Evolutionary conservation across 805 yeast species (phyloP), one percentile per base, ranked within the genome.

Genomic region (Yamadazyma ubonensis): DNA sequence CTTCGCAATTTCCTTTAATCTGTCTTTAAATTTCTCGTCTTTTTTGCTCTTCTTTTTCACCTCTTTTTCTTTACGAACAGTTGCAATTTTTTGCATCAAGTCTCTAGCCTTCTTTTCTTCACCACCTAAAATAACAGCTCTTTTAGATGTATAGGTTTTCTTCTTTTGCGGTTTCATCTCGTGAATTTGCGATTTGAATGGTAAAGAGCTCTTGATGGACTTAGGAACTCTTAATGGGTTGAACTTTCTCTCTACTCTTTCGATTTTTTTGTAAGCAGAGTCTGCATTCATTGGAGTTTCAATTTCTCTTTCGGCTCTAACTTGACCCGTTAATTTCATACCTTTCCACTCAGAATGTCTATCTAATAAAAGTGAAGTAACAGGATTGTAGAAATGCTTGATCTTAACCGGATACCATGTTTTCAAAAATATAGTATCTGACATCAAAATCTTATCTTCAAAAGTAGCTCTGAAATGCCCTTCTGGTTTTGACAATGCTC

Each of bases 401-500:
- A 93, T 86, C 49, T 77, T 81, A 27, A 93, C 95, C 2, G 98
- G 98, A 59, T 89, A 90, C 99, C 99, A 93, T 3, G 98, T 90
- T 59, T 96, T 82, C 59, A 93, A 68, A 53, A 91, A 82, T 11
- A 93, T 77, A 39, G 87, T 84, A 63, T 93, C 99, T 50, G 93
- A 83, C 81, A 93, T 74, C 40, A 91, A 73, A 27, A 91, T 78
- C 65, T 90, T 91, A 60, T 93, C 99, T 63, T 93, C 99, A 63
- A 93, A 93, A 1, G 97, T 82, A 9, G 99, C 99, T 58, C 99
- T 79, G 72, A 76, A 95, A 60, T 85, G 82, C 9, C 99, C 99
- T 37, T 91, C 98, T 0, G 97, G 96, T 52, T 86, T 85, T 7
- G 96, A 78, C 46, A 93, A 71, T 0, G 98, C 99, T 48, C 97